Percentiles rank a stretch among this genome's conserved stretches.
Conservation (phyloP, 1,284 basidiomycete species). For the Moesziomyces globuligerus region DNA sequence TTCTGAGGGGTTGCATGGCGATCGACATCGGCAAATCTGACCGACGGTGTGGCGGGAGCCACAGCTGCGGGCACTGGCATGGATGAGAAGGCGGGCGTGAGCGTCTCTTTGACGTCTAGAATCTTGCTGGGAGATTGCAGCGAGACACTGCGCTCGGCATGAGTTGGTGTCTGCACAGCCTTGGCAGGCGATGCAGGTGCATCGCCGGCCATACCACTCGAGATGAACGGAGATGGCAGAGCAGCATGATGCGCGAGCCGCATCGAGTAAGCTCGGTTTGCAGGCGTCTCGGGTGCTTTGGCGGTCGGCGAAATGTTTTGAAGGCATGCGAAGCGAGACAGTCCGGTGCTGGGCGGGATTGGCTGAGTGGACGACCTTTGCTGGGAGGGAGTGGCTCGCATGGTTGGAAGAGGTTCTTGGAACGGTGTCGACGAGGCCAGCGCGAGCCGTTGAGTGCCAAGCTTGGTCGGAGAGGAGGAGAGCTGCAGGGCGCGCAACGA, state of each 20-base stretch:
- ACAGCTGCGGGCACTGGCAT: no score
- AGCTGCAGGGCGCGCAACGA: constrained; percentile 32
- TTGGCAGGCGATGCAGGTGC: constrained; percentile 1
- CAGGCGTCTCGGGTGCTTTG: constrained; percentile 16
- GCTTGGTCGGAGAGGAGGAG: constrained; percentile 29
- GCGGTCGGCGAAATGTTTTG: constrained; percentile 22
- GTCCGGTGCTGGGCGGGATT: constrained; percentile 32
- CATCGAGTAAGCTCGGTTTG: constrained; percentile 16
- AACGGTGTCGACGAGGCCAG: constrained; percentile 23
- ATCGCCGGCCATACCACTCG: not conserved
- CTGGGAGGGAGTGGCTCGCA: constrained; percentile 17
- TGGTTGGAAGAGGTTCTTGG: constrained; percentile 1
- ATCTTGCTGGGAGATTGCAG: not conserved
- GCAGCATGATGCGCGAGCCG: constrained; percentile 10
- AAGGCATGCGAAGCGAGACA: constrained; percentile 38
- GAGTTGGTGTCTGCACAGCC: constrained; percentile 5
- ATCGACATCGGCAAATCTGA: constrained; percentile 15
- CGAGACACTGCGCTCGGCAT: not conserved
- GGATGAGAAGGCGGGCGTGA: no score
- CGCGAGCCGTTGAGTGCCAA: constrained; percentile 2
- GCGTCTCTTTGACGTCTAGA: no score
- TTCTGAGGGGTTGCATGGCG: constrained; percentile 4
- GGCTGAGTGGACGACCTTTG: constrained; percentile 2
- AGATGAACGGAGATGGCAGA: constrained; percentile 33
- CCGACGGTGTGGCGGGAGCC: constrained; percentile 16